Evolutionary conservation across 2,329 filamentous ascomycete species (phyloP), one percentile per base, ranked within the genome.

Genomic region (Emergomyces orientalis): DNA sequence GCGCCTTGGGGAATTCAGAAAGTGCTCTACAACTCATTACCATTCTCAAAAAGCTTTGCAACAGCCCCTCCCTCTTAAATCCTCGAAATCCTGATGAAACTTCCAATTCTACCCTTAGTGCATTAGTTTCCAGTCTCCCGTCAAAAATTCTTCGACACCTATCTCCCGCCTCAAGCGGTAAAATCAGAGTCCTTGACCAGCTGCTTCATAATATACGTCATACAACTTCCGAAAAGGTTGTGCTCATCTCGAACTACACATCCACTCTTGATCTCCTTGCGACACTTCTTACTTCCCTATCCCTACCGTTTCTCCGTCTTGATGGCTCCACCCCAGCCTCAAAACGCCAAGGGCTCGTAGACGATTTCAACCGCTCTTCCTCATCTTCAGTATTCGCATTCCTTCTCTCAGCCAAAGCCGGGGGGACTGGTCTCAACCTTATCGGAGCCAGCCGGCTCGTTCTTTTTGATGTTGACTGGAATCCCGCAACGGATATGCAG

Each of bases 221-320:
- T 1, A 83, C 79, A 0, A 88, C 87, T 0, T 76, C 81, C 1
- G 88, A 90, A 69, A 90, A 90, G 69, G 82, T 90, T 30, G 86
- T 90, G 11, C 79, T 90, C 9, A 86, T 90, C n/a, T 89, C 87
- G 25, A 89, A 90, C 70, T 90, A 89, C 71, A 90, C 88, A 0
- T 84, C 85, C 11, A 90, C 88, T 0, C 80, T 90, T 11, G 85
- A 88, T 67, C 79, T 90, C 65, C 81, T 90, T 3, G 82, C 82
- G 52, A 81, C 79, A 2, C 80, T 89, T 1, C 78, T 90, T 3
- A 77, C 79, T 1, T 83, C 84, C 1, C 77, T 87, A 19, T 82
- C 81, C 1, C 81, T 88, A 63, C 78, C 80, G 1, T 88, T 83
- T 70, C 78, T 88, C n/a, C 85, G 88, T 4, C 81, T 90, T 0